Conservation (phyloP, 768 basidiomycete species). For the Pisolithus albus region DNA sequence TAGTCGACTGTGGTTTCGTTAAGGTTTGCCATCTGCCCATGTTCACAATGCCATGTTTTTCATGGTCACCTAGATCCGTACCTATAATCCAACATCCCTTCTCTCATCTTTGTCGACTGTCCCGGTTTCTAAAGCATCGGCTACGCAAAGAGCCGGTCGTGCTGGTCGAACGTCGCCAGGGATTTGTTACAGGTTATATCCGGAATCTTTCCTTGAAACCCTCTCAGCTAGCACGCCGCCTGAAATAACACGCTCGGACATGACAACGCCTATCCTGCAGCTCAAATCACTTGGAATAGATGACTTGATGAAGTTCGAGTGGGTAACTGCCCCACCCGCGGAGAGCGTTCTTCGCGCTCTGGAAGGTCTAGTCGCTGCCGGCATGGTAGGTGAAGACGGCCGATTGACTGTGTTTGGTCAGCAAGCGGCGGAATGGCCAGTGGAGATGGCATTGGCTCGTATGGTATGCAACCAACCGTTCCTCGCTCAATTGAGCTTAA, state of each 20-base stretch:
- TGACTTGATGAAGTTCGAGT: conserved; percentile 94
- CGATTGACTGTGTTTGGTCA: conserved; percentile 70
- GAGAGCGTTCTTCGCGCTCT: conserved; percentile 81
- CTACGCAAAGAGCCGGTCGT: conserved; percentile 88
- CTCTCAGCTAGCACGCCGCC: conserved; percentile 73
- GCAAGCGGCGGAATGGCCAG: conserved; percentile 88
- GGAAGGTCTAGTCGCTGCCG: conserved; percentile 72
- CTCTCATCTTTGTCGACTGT: conserved; percentile 81
- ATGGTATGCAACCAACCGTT: conserved; percentile 53
- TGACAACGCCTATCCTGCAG: conserved; percentile 88
- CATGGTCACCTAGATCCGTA: conserved; percentile 57
- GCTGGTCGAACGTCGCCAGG: conserved; percentile 93
- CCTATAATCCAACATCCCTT: conserved; percentile 79
- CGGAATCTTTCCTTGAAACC: conserved; percentile 49
- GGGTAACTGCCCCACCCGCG: conserved; percentile 83
- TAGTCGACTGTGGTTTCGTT: conserved; percentile 91
- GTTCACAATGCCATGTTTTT: neutral
- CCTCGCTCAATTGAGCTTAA: conserved; percentile 1
- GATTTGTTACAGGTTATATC: conserved; percentile 88
- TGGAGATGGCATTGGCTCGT: conserved; percentile 89
- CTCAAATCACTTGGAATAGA: conserved; percentile 93
- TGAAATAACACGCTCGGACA: conserved; percentile 86
- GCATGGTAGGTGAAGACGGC: conserved; percentile 80
- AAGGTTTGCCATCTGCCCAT: conserved; percentile 50
- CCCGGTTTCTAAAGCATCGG: conserved; percentile 82